These are phyloP conservation scores for Lasiodiplodia sp. DNA, from an alignment of 2,329 filamentous ascomycete species.

Conservation along the genomic window DNA sequence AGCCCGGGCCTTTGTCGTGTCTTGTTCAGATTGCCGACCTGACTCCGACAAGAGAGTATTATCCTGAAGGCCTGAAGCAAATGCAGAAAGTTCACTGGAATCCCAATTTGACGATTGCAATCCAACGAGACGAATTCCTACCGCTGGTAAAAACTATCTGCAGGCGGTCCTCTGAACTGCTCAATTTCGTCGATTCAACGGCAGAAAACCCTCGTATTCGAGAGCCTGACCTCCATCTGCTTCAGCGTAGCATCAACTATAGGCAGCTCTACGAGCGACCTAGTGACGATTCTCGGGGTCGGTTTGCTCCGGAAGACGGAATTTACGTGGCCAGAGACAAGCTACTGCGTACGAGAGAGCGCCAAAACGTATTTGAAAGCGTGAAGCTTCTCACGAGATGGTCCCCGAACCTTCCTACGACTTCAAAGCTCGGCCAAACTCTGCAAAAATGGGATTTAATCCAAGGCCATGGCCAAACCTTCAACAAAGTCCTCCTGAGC, in stretches of 20 bases:
- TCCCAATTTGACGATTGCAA: constrained; percentile 33
- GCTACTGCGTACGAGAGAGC: background rate
- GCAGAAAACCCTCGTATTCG: background rate
- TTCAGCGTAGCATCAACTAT: background rate
- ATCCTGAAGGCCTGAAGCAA: constrained; percentile 36
- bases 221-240: background rate
- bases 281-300: rapidly evolving
- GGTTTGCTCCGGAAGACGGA: background rate
- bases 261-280: background rate
- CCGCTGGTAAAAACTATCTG: constrained; percentile 33
- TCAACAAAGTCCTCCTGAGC: constrained; percentile 44
- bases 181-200: constrained; percentile 6
- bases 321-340: background rate
- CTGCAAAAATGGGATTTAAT: constrained; percentile 4
- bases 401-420: background rate
- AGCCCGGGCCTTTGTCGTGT: background rate
- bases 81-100: constrained; percentile 46
- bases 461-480: constrained; percentile 33
- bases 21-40: constrained; percentile 44
- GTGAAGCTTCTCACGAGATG: constrained; percentile 5
- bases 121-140: constrained; percentile 44
- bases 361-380: constrained; percentile 8
- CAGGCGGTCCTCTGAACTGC: constrained; percentile 31
- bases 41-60: constrained; percentile 46
- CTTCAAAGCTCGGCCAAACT: background rate